A percentile compares a stretch with the other conserved stretches of the same genome.
These are phyloP conservation scores for Saccharomyces pastorianus DNA, from an alignment of 1,139 yeast genomes.

Conservation along the genomic window DNA sequence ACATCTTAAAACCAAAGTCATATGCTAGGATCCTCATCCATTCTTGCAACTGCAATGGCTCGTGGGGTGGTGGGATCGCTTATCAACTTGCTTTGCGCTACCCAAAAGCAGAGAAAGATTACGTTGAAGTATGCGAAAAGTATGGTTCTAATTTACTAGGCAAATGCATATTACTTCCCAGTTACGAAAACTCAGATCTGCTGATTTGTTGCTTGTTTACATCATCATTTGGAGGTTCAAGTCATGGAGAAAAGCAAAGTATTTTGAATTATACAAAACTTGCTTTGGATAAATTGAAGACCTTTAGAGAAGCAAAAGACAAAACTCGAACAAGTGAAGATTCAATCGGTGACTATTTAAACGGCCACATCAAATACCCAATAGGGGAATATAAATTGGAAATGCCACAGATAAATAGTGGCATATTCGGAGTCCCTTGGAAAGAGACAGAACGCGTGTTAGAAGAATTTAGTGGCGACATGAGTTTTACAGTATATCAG, in stretches of 20 bases:
- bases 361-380: conserved; percentile 5
- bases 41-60: conserved; percentile 71
- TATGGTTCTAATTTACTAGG: conserved; percentile 20
- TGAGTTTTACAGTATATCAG: conserved; percentile 25
- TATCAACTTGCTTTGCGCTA: conserved; percentile 21
- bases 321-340: not conserved
- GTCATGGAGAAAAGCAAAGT: conserved; percentile 12
- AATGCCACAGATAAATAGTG: conserved; percentile 77
- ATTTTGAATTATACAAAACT: conserved; percentile 17
- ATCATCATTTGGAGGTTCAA: conserved; percentile 20
- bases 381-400: conserved; percentile 31
- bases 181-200: conserved; percentile 14
- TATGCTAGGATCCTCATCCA: conserved; percentile 36
- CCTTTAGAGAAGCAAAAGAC: not conserved
- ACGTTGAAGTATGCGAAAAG: conserved; percentile 19
- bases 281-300: conserved; percentile 9
- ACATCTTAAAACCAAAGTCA: conserved; percentile 10
- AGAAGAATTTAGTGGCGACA: conserved; percentile 34
- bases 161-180: conserved; percentile 22
- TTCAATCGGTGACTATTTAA: conserved; percentile 3
- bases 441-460: conserved; percentile 50
- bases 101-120: conserved; percentile 24
- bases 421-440: conserved; percentile 78
- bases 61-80: conserved; percentile 77
- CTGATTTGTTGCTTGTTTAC: conserved; percentile 26